phyloP scores from a whole-genome alignment of 768 basidiomycete genomes.

The Tulasnella sp. region DNA sequence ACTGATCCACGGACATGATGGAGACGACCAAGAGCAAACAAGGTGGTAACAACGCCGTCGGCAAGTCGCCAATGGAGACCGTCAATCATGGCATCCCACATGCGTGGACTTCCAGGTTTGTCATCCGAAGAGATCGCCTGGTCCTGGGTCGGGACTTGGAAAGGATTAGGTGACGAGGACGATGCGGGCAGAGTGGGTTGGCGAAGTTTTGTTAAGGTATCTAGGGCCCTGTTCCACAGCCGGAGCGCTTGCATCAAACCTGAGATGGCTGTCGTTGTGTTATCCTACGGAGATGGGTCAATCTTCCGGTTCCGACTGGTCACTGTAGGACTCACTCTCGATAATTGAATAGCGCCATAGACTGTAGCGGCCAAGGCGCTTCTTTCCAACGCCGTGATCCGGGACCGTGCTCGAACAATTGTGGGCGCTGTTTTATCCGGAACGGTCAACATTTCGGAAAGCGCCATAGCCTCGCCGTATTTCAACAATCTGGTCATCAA shows the following conservation, averaged over 20 bases:
- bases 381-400: slow-evolving; percentile 59
- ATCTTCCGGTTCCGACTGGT: slow-evolving; percentile 11
- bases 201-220: slow-evolving; percentile 51
- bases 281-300: slow-evolving; percentile 49
- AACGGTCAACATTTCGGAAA: slow-evolving; percentile 45
- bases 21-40: slow-evolving; percentile 60
- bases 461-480: slow-evolving; percentile 32
- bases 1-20: slow-evolving; percentile 75
- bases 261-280: slow-evolving; percentile 54
- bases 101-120: slow-evolving; percentile 3
- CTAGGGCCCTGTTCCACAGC: slow-evolving; percentile 75
- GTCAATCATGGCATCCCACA: slow-evolving; percentile 42
- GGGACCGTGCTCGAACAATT: slow-evolving; percentile 54
- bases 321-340: slow-evolving; percentile 48
- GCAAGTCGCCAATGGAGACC: slow-evolving; percentile 73
- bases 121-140: neutral
- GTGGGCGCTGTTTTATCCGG: slow-evolving; percentile 52
- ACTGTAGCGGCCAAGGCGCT: slow-evolving; percentile 69
- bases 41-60: slow-evolving; percentile 61
- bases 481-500: neutral
- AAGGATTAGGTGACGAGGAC: slow-evolving; percentile 15
- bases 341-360: slow-evolving; percentile 63
- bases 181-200: slow-evolving; percentile 2
- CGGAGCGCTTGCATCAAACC: slow-evolving; percentile 66
- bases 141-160: slow-evolving; percentile 15